These are phyloP conservation scores for Amoebophrya sp. DNA, from an alignment of 169 alveolate species.

Conservation along the genomic window DNA sequence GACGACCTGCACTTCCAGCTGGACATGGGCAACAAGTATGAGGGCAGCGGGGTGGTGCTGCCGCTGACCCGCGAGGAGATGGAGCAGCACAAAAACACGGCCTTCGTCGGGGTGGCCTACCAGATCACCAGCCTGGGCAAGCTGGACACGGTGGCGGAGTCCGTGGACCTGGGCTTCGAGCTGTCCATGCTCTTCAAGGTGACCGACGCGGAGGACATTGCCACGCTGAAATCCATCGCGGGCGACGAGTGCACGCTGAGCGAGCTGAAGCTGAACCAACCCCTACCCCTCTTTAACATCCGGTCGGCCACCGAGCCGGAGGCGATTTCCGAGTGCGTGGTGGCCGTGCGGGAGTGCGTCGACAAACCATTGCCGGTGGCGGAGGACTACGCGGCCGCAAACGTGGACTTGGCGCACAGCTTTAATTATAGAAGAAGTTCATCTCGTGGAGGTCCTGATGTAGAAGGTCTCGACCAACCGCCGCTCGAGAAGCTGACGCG, in stretches of 20 bases:
- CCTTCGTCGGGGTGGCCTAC: neutral
- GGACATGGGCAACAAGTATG: conserved; percentile 2
- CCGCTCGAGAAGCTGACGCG: neutral
- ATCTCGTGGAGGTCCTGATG: too few relatives aligned
- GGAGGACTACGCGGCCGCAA: neutral
- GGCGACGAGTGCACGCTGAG: neutral
- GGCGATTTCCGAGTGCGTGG: neutral
- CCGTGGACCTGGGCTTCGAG: neutral
- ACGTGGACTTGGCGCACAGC: neutral
- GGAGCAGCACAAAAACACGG: neutral
- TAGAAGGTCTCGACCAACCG: neutral
- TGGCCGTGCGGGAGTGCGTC: conserved; percentile 8
- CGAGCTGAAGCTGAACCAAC: neutral
- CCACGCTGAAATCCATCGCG: neutral
- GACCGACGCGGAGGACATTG: neutral
- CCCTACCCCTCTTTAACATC: neutral
- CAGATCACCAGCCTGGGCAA: neutral
- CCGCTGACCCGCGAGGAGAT: neutral
- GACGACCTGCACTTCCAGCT: neutral
- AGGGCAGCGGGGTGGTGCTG: neutral
- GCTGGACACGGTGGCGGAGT: conserved; percentile 3
- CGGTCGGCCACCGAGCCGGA: neutral
- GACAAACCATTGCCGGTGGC: neutral
- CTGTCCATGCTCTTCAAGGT: neutral
- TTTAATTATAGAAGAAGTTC: too few relatives aligned